phyloP scores from a whole-genome alignment of 2,329 filamentous ascomycete species.

The Cyphellophora attinorum region DNA sequence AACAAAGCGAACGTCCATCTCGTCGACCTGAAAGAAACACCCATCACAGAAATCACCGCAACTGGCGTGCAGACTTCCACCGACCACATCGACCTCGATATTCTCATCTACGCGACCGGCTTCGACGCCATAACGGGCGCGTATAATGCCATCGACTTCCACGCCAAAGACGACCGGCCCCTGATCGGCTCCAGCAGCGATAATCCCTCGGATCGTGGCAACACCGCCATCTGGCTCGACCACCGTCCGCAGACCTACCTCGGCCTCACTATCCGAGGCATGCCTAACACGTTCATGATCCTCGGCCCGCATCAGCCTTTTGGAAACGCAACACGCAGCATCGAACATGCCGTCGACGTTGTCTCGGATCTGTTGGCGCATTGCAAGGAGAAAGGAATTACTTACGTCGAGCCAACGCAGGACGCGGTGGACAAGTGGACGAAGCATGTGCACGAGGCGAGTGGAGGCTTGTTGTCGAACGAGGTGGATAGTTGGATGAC shows the following conservation, averaged over 20 bases:
- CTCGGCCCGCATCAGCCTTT: constrained; percentile 46
- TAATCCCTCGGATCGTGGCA: constrained; percentile 17
- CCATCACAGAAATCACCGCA: constrained; percentile 30
- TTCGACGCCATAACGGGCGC: constrained; percentile 34
- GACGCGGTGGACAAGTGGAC: constrained; percentile 35
- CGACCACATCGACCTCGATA: constrained; percentile 29
- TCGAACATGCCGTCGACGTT: constrained; percentile 27
- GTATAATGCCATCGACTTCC: constrained; percentile 31
- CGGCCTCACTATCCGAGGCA: constrained; percentile 29
- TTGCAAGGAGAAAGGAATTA: constrained; percentile 20
- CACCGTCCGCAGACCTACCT: constrained; percentile 28
- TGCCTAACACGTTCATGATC: constrained; percentile 42
- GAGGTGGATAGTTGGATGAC: constrained; percentile 48
- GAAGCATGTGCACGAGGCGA: constrained; percentile 38
- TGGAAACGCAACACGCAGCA: constrained; percentile 12
- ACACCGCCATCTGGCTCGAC: constrained; percentile 11
- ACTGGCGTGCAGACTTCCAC: constrained; percentile 29
- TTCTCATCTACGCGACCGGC: constrained; percentile 33
- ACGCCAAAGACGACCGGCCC: constrained; percentile 24
- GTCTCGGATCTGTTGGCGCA: constrained; percentile 26
- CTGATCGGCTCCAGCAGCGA: constrained; percentile 25
- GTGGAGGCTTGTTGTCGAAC: constrained; percentile 34
- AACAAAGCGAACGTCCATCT: constrained; percentile 38
- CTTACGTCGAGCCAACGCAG: constrained; percentile 30
- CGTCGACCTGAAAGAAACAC: constrained; percentile 32